Conservation (phyloP, 495 filamentous ascomycete genomes). For the Penicillium maclennaniae region DNA sequence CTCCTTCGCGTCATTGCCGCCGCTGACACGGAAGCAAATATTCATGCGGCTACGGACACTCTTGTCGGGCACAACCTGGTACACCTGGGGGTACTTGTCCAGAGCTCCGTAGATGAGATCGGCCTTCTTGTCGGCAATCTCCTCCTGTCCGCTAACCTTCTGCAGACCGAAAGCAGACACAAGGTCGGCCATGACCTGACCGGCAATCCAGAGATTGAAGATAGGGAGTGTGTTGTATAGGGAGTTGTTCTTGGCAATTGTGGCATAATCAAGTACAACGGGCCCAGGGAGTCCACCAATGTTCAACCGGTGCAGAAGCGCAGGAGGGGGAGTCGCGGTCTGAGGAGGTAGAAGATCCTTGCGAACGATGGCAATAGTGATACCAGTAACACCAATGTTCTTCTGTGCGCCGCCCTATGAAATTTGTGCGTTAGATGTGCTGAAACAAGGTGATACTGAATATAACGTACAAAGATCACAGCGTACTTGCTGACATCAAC, state of each 20-base stretch:
- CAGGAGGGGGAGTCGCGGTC: constrained; percentile 51
- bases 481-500: constrained; percentile 71
- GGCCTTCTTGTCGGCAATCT: constrained; percentile 67
- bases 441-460: neutral
- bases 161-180: constrained; percentile 53
- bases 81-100: constrained; percentile 65
- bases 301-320: constrained; percentile 64
- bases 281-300: constrained; percentile 63
- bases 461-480: constrained; percentile 33
- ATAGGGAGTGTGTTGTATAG: constrained; percentile 95
- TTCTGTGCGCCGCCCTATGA: constrained; percentile 71
- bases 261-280: constrained; percentile 74
- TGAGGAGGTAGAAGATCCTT: constrained; percentile 69
- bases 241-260: constrained; percentile 79
- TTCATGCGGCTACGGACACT: constrained; percentile 81
- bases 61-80: constrained; percentile 70
- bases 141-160: constrained; percentile 64
- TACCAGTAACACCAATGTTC: constrained; percentile 80
- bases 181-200: constrained; percentile 71
- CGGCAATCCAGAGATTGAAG: constrained; percentile 87
- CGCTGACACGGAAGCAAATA: constrained; percentile 74
- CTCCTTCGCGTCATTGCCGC: constrained; percentile 57
- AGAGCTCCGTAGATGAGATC: constrained; percentile 67
- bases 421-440: constrained; percentile 6
- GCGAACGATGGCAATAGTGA: constrained; percentile 77